Evolutionary conservation across 805 yeast species (phyloP).

Genomic region (Yarrowia hollandica): DNA sequence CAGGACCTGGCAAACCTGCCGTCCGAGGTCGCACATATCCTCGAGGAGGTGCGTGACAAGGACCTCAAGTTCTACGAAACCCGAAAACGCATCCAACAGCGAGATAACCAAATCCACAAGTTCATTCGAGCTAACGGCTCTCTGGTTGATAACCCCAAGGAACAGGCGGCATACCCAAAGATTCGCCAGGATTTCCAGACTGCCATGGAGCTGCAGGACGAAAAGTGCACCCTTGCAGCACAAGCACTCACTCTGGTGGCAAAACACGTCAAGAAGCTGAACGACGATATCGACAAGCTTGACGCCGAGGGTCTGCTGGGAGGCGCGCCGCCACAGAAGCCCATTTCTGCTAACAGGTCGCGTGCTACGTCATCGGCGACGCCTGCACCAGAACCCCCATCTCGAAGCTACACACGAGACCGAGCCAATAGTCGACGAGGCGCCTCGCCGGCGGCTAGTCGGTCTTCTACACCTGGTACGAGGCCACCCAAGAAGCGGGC

Average conservation of each 20-base stretch:
- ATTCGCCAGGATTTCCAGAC: slow-evolving; percentile 66
- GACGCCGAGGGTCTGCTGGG: slow-evolving; percentile 82
- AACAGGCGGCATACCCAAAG: slow-evolving; percentile 60
- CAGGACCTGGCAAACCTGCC: slow-evolving; percentile 73
- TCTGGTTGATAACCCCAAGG: slow-evolving; percentile 76
- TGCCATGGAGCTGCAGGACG: slow-evolving; percentile 65
- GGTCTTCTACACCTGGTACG: slow-evolving; percentile 25
- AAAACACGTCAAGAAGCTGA: slow-evolving; percentile 71
- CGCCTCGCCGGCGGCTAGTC: slow-evolving; percentile 18
- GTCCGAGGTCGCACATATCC: slow-evolving; percentile 74
- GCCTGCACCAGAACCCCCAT: slow-evolving; percentile 31
- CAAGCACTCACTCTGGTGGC: slow-evolving; percentile 77
- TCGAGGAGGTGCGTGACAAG: slow-evolving; percentile 72
- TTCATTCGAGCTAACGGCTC: slow-evolving; percentile 83
- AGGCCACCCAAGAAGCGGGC: slow-evolving; percentile 27
- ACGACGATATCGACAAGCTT: slow-evolving; percentile 69
- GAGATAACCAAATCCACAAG: slow-evolving; percentile 80
- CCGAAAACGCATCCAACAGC: slow-evolving; percentile 62
- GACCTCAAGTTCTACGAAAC: slow-evolving; percentile 68
- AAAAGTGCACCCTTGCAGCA: slow-evolving; percentile 75
- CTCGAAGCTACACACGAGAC: slow-evolving; percentile 28
- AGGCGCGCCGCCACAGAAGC: slow-evolving; percentile 17
- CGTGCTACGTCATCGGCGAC: slow-evolving; percentile 31
- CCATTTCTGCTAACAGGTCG: slow-evolving; percentile 31
- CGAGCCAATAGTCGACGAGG: slow-evolving; percentile 16